Base-by-base conservation (phyloP, 768 basidiomycete genomes). In the Peribolospora kevripleyi region DNA sequence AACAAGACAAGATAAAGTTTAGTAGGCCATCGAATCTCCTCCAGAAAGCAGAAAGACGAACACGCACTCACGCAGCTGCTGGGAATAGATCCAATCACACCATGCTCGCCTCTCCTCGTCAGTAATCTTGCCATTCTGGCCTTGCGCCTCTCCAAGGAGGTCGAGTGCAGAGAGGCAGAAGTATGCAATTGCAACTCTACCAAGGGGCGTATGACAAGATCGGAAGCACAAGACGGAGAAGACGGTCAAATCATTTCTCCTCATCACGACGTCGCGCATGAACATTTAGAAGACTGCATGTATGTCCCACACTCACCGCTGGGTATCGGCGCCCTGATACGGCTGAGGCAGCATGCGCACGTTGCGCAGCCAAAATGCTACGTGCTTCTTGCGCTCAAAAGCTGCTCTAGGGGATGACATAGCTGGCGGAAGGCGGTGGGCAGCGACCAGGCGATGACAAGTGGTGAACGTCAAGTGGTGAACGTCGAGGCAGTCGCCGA, bases 111-210 rank as follows among this genome's bases (percentile, higher is more conserved):
- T 74, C 59, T 87, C 78, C 11, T 64, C 61, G 6, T 70, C 64
- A 7, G 65, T 72, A 1, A 72, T 73, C 59, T 75, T 75, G 4
- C 60, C 59, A 5, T 72, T 64, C 39, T 56, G 47, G 3, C 57
- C 58, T 1, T 51, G 48, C 4, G 5, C 53, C 0, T 4, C 1
- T 10, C 73, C 77, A 7, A 87, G 72, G 40, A 97, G 68, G 62
- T 95, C 90, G 42, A 98, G 70, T 0, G 77, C 74, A 0, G 86
- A 81, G 14, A 97, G 69, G 61, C 82, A 86, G 65, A 97, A 98
- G 70, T 87, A 95, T 13, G 74, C 79, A 51, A 93, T 65, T 4
- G 84, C 84, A 63, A 91, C 70, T 63, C 90, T 93, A 60, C 54
- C 37, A 13, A 41, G 13, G 7, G n/a, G 0, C 8, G 6, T 39